Evolutionary conservation across 805 yeast genomes (phyloP), one percentile per base, ranked within the genome.

Genomic region (Candida maesae): DNA sequence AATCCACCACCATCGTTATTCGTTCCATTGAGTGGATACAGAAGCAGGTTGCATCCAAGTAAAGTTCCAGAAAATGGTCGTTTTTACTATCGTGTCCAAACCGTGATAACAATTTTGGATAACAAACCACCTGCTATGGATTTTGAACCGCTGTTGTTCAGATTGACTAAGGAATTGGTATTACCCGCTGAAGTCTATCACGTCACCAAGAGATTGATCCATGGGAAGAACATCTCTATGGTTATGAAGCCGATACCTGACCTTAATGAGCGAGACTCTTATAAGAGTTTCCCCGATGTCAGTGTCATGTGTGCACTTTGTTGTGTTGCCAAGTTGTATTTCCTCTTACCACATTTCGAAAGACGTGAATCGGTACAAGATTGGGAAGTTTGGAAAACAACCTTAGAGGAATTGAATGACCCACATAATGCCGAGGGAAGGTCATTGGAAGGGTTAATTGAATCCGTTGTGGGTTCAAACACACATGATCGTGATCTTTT

Each of bases 151-250:
- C 49, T 73, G 6, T 33, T 77, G 4, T 61, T 75, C 39, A 65
- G 66, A 41, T 43, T 68, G 1, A 59, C 71, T 4, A 57, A 67
- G 4, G 73, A 73, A 32, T 49, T 73, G 32, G 55, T 73, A 13
- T 48, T 80, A 6, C 76, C 89, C 1, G 67, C 79, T 3, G 74
- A 73, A 29, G 51, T 81, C 2, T 71, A 72, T 19, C 40, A 55
- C 0, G 58, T 69, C 21, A 64, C 67, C 10, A 51, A 55, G 17
- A 58, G 56, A 6, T 36, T 61, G 3, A 44, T 71, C 5, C 37
- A 58, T 32, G 6, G 29, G 30, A 17, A 17, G 28, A 21, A 13
- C 53, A n/a, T 46, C 61, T 6, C 17, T 6, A 6, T 28, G 31
- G 11, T 6, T 7, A 28, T 25, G n/a, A 12, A 25, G 28, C 27